Evolutionary conservation across 1,284 basidiomycete species (phyloP), one percentile per base, ranked within the genome.

Genomic region (Boletus smithii): DNA sequence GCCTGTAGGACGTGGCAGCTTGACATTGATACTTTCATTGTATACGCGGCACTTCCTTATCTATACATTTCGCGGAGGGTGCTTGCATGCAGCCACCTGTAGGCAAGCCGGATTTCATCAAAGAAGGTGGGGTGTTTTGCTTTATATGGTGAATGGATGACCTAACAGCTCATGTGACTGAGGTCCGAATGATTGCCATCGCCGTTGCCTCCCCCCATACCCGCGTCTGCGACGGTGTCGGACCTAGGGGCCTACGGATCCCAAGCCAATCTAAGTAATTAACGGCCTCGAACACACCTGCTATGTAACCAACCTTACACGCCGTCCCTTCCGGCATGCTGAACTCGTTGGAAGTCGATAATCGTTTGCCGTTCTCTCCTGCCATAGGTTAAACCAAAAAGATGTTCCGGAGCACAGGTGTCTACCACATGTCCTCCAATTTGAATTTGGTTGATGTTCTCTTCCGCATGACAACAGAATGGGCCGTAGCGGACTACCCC

Each of bases 121-220:
- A 41, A 32, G 22, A 42, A 31, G 40, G 30, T 39, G 26, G 4
- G 32, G 14, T 17, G 1, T 27, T 31, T 38, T 41, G 5, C 48
- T 45, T 36, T 31, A 46, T 56, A 36, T 38, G 37, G 48, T 9
- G 33, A 44, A 56, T 36, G 39, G 42, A 44, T 39, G 17, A 27
- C 52, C 20, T 13, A 22, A 34, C 9, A 9, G 24, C 20, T 41
- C 29, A 46, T 37, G 24, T 44, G 40, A 42, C 31, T 42, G 42
- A 58, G 54, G 50, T 55, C 54, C 44, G 55, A 37, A 42, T 31
- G 20, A 26, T 17, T 47, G 42, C 42, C n/a, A 53, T 47, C n/a
- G 31, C 38, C 22, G 18, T 39, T 46, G 29, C 34, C 16, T 47
- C 30, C 20, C 36, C 17, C 11, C 22, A 17, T 20, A 14, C 11